A percentile compares a stretch with the other conserved stretches of the same genome.
Evolutionary conservation across 1,139 yeast genomes (phyloP).

Genomic region (Protomyces macrosporus): DNA sequence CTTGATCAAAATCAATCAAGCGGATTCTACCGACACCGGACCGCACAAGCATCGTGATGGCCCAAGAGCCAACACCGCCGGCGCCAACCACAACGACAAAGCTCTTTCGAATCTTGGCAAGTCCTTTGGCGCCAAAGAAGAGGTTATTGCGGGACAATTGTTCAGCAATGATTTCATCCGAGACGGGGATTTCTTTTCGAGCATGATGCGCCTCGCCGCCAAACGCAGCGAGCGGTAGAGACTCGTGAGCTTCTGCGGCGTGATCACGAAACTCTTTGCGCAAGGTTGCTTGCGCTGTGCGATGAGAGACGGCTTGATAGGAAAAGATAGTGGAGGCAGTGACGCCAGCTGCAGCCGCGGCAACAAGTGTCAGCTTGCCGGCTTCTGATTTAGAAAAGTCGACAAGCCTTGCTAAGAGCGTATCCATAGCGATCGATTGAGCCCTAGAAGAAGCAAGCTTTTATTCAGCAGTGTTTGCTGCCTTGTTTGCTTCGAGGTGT

Average conservation of each 20-base stretch:
- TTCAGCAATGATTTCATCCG: constrained; percentile 73
- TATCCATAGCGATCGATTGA: not conserved
- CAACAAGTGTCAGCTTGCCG: constrained; percentile 5
- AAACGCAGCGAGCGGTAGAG: constrained; percentile 1
- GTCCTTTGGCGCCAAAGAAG: constrained; percentile 79
- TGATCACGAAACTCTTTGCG: not conserved
- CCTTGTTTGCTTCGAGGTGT: not conserved
- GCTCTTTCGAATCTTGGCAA: constrained; percentile 66
- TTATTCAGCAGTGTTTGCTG: not conserved
- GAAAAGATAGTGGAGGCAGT: constrained; percentile 24
- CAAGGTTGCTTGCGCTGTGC: not conserved
- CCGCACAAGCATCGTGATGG: constrained; percentile 81
- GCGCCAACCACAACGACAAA: constrained; percentile 88
- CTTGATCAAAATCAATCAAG: constrained; percentile 92
- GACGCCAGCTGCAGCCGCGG: constrained; percentile 11
- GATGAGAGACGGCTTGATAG: constrained; percentile 3
- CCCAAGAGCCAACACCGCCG: constrained; percentile 99
- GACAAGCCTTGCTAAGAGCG: not conserved
- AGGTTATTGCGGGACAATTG: constrained; percentile 92
- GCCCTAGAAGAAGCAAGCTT: too few species aligned
- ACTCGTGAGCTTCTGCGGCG: constrained; percentile 11
- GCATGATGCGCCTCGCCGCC: constrained; percentile 1
- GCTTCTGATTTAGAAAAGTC: constrained; percentile 4
- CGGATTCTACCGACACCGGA: constrained; percentile 78
- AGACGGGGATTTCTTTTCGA: constrained; percentile 32